Conservation (phyloP, 169 alveolate species). For the Plasmodium yoelii region DNA sequence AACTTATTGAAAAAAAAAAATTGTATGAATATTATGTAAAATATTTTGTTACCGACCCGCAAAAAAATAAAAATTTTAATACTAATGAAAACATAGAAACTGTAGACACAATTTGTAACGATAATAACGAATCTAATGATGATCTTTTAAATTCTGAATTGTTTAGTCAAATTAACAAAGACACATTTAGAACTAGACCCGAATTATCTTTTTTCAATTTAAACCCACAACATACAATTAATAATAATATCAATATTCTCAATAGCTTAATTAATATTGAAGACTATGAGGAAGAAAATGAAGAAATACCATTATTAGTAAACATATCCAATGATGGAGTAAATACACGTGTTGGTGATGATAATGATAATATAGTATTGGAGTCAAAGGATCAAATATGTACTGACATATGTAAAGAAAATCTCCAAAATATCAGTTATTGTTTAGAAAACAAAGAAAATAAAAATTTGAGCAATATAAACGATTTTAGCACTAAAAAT, state of each 20-base stretch:
- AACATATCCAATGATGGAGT: conserved; percentile 7
- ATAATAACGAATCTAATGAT: conserved; percentile 37
- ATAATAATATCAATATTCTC: conserved; percentile 52
- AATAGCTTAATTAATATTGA: conserved; percentile 61
- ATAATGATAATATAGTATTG: not conserved
- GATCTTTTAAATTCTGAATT: conserved; percentile 59
- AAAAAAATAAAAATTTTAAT: not conserved
- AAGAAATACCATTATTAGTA: conserved; percentile 74
- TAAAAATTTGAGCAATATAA: not conserved
- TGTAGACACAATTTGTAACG: conserved; percentile 6
- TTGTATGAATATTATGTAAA: conserved; percentile 70
- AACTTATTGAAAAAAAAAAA: conserved; percentile 48
- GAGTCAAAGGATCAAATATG: not conserved
- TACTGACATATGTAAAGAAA: not conserved
- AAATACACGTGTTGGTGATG: not conserved
- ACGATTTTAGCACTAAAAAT: no score
- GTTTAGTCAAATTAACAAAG: conserved; percentile 77
- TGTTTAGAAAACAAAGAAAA: not conserved
- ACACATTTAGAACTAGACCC: conserved; percentile 75
- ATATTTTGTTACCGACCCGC: conserved; percentile 59
- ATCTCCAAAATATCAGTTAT: not conserved
- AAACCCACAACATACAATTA: conserved; percentile 74
- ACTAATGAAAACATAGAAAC: not conserved
- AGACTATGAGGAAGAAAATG: conserved; percentile 44
- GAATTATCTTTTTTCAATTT: conserved; percentile 73